Conservation (phyloP, 2,329 filamentous ascomycete genomes). For the Ophidiomyces ophidiicola region DNA sequence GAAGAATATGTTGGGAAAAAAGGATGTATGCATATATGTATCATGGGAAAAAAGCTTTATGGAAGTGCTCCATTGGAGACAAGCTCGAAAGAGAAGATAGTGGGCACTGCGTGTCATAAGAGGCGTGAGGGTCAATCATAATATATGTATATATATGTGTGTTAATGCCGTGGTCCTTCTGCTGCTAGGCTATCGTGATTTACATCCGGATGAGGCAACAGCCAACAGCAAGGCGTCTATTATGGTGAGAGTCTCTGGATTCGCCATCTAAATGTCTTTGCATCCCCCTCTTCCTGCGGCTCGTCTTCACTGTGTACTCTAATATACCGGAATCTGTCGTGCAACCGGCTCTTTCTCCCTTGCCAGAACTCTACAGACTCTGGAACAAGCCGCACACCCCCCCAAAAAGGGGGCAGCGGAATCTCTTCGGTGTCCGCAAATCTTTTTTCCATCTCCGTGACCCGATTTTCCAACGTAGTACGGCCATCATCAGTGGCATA, state of each 20-base stretch:
- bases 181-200: too few relatives aligned
- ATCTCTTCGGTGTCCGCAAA: slow-evolving; percentile 70
- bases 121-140: too few relatives aligned
- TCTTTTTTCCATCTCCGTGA: slow-evolving; percentile 59
- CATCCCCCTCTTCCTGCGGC: slow-evolving; percentile 52
- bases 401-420: slow-evolving; percentile 89
- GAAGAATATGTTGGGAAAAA: too few relatives aligned
- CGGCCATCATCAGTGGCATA: slow-evolving; percentile 55
- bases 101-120: too few relatives aligned
- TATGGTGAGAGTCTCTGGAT: slow-evolving; percentile 32
- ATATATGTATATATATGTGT: too few relatives aligned
- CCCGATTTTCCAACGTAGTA: slow-evolving; percentile 61
- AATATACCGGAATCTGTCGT: slow-evolving; percentile 85
- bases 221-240: too few relatives aligned
- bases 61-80: too few relatives aligned
- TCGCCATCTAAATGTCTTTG: slow-evolving; percentile 35
- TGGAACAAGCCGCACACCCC: slow-evolving; percentile 73
- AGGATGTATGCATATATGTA: too few relatives aligned
- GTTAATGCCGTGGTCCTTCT: too few relatives aligned
- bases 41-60: too few relatives aligned
- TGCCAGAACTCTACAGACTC: slow-evolving; percentile 93
- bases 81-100: too few relatives aligned
- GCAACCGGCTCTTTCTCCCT: slow-evolving; percentile 74
- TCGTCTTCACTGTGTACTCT: slow-evolving; percentile 39
- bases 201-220: too few relatives aligned